phyloP scores from a whole-genome alignment of 2,329 filamentous ascomycete genomes.

The Aspergillus aculeatus region DNA sequence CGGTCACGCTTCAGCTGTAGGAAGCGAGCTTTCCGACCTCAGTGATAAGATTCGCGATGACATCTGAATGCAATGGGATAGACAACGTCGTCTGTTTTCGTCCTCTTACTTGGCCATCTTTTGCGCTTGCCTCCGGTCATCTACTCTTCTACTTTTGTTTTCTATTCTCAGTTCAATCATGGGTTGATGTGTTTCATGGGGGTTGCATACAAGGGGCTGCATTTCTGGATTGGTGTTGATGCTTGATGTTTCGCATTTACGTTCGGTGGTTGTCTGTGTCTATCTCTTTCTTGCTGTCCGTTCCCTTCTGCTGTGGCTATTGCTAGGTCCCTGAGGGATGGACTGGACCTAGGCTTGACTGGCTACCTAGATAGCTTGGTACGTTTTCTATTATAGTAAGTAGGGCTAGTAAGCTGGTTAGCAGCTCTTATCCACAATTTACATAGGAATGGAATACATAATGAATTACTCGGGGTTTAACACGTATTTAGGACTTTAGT shows the following conservation, averaged over 20 bases:
- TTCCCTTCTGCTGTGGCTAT: slow-evolving; percentile 1
- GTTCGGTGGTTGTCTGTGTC: slow-evolving; percentile 1
- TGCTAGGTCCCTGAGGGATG: background rate
- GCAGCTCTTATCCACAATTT: background rate
- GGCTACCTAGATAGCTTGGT: slow-evolving; percentile 4
- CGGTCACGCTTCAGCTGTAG: background rate
- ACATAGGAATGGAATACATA: background rate
- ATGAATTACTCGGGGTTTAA: too few species aligned
- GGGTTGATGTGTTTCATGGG: slow-evolving; percentile 4
- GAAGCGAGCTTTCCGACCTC: too few species aligned
- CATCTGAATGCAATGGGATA: background rate
- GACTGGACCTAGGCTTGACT: background rate
- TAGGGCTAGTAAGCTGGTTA: background rate
- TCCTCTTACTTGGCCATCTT: background rate
- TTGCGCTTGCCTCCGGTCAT: background rate
- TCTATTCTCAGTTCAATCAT: slow-evolving; percentile 2
- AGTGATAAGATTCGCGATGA: too few species aligned
- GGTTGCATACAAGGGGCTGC: slow-evolving; percentile 8
- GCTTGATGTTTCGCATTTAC: background rate
- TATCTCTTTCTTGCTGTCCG: background rate
- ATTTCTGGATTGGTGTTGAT: slow-evolving; percentile 6
- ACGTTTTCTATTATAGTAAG: slow-evolving; percentile 4
- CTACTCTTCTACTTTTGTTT: background rate
- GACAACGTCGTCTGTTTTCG: background rate
- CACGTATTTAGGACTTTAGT: too few species aligned